Evolutionary conservation across 257 asterid genomes (phyloP).

Genomic region (Fraxinus anomala): DNA sequence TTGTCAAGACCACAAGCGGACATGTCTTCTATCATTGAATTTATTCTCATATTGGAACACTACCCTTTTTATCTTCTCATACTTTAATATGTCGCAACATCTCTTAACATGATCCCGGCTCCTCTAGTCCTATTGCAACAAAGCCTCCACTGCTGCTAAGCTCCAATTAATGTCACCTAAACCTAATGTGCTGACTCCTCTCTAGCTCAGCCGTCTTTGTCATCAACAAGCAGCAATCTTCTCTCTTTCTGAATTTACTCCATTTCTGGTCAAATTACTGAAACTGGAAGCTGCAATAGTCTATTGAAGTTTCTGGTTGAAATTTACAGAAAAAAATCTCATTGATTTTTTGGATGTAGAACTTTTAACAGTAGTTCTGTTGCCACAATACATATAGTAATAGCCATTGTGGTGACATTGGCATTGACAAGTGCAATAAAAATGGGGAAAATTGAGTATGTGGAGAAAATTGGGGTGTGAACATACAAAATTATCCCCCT

Average conservation of each 20-base stretch:
- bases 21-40: neutral
- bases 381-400: neutral
- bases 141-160: neutral
- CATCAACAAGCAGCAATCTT: neutral
- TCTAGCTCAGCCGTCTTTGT: neutral
- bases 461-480: neutral
- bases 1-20: neutral
- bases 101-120: neutral
- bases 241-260: neutral
- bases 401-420: neutral
- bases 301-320: neutral
- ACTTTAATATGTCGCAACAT: neutral
- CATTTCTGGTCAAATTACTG: neutral
- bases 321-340: neutral
- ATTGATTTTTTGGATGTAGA: neutral
- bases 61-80: neutral
- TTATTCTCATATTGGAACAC: neutral
- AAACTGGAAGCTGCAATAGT: neutral
- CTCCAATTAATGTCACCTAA: neutral
- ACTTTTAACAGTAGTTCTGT: neutral
- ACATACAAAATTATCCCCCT: neutral
- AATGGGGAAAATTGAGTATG: neutral
- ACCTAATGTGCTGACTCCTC: neutral
- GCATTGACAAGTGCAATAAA: neutral
- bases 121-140: neutral